phyloP scores from a whole-genome alignment of 2,329 filamentous ascomycete species.

The Hymenoscyphus scutula region DNA sequence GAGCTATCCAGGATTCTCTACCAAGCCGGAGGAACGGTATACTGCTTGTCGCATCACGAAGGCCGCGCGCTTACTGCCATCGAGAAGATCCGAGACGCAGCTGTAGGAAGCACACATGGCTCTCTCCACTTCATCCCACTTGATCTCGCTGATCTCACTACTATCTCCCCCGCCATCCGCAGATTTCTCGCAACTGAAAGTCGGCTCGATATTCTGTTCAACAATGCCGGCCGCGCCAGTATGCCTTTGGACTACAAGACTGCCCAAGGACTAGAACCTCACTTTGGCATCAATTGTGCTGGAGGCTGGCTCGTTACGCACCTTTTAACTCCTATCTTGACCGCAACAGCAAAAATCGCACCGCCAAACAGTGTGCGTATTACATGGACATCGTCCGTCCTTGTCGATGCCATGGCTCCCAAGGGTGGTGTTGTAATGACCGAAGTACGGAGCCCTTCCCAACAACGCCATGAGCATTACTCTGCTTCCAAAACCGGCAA shows the following conservation, averaged over 20 bases:
- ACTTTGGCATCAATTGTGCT: slow-evolving; percentile 37
- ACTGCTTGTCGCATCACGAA: not conserved
- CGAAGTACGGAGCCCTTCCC: not conserved
- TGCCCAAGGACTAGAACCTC: slow-evolving; percentile 33
- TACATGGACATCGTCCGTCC: not conserved
- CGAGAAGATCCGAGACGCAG: not conserved
- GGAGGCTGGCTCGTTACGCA: slow-evolving; percentile 37
- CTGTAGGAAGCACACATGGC: too few species aligned
- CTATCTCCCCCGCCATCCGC: slow-evolving; percentile 30
- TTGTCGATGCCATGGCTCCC: not conserved
- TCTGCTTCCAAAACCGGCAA: not conserved
- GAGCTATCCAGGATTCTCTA: slow-evolving; percentile 40
- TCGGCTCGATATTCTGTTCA: slow-evolving; percentile 43
- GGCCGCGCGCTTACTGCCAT: not conserved
- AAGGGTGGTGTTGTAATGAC: not conserved
- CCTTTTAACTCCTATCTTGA: slow-evolving; percentile 34
- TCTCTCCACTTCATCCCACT: slow-evolving; percentile 11
- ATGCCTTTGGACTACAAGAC: slow-evolving; percentile 9
- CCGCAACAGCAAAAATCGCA: not conserved
- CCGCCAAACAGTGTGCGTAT: slow-evolving; percentile 7
- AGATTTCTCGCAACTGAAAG: slow-evolving; percentile 34
- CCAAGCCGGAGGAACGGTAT: slow-evolving; percentile 2
- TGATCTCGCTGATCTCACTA: slow-evolving; percentile 34
- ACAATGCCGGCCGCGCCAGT: slow-evolving; percentile 41
- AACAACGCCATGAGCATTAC: not conserved